Base-by-base conservation (phyloP, 2,329 filamentous ascomycete genomes). In the Fonsecaea pugnacius region DNA sequence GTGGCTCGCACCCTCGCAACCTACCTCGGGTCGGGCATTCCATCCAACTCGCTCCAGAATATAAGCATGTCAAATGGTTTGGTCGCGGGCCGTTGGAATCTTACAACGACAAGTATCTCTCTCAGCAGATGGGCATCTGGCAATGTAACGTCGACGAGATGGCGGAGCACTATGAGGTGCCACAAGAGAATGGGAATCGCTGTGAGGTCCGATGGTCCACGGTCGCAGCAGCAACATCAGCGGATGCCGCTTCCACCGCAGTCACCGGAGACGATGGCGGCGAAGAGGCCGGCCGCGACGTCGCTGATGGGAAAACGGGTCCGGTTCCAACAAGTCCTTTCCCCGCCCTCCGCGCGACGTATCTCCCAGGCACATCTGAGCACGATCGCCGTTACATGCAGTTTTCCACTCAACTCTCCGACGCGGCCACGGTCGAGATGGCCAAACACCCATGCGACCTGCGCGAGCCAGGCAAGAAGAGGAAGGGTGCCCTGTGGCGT, bases 181-280 rank as follows among this genome's bases (percentile, higher is more conserved):
- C 88, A 0, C 88, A 91, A 72, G 88, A 91, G 70, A 85, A 83
- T 58, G 86, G 86, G 0, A 91, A 90, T 72, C 79, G 85, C 14
- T 85, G 84, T 60, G 85, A 85, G 36, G 84, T 83, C 0, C 78
- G 84, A 6, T 90, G 85, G 83, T 74, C 89, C 3, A 46, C 30
- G 16, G 61, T 67, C 12, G 43, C 43, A 3, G 12, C 46, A n/a
- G 1, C n/a, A 4, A 2, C 10, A 36, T 27, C n/a, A 14, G 18
- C 35, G 9, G 38, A 27, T 6, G 33, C 4, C 21, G 1, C 3
- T 27, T 18, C 9, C 32, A 18, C 27, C 10, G 14, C n/a, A 21
- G 24, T 8, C 16, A 16, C 12, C 8, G 16, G 14, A 32, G 21
- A 12, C 9, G 16, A 10, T 21, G 8, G 6, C n/a, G 21, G 12